These are phyloP conservation scores for Trichoderma sp. DNA, from an alignment of 2,329 filamentous ascomycete species.

Conservation along the genomic window DNA sequence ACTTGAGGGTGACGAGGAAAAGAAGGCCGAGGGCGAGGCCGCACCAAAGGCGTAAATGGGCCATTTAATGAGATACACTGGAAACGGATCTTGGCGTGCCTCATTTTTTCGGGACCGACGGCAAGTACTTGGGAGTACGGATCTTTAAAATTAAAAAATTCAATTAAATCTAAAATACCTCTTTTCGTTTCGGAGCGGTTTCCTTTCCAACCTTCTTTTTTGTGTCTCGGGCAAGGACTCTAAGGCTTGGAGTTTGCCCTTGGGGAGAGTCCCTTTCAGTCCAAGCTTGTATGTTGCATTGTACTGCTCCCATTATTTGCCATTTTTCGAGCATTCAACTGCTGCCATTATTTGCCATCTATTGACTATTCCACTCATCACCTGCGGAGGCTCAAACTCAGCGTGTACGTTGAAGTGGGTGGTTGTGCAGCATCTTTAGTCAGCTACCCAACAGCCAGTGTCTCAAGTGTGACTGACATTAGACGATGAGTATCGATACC, in stretches of 20 bases:
- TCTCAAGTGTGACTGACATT: too few relatives aligned
- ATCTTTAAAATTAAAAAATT: constrained; percentile 5
- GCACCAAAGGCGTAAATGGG: constrained; percentile 39
- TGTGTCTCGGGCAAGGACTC: not conserved
- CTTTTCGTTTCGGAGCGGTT: not conserved
- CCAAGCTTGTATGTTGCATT: not conserved
- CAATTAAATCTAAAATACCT: not conserved
- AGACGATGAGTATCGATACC: too few relatives aligned
- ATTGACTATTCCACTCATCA: not conserved
- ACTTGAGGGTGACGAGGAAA: constrained; percentile 60
- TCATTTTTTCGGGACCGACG: constrained; percentile 6
- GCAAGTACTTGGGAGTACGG: constrained; percentile 8
- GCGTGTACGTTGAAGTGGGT: not conserved
- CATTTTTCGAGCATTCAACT: too few relatives aligned
- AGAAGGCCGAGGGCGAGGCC: constrained; percentile 40
- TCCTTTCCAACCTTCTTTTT: not conserved
- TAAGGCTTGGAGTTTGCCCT: not conserved
- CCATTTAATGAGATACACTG: constrained; percentile 15
- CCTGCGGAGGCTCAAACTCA: not conserved
- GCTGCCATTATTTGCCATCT: not conserved
- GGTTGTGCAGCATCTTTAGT: too few relatives aligned
- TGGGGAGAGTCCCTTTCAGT: not conserved
- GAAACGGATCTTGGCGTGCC: constrained; percentile 21
- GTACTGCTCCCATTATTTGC: not conserved
- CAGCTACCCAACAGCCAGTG: too few relatives aligned